These are phyloP conservation scores for Hortiboletus flavorubellus DNA, from an alignment of 768 basidiomycete genomes.

Conservation along the genomic window DNA sequence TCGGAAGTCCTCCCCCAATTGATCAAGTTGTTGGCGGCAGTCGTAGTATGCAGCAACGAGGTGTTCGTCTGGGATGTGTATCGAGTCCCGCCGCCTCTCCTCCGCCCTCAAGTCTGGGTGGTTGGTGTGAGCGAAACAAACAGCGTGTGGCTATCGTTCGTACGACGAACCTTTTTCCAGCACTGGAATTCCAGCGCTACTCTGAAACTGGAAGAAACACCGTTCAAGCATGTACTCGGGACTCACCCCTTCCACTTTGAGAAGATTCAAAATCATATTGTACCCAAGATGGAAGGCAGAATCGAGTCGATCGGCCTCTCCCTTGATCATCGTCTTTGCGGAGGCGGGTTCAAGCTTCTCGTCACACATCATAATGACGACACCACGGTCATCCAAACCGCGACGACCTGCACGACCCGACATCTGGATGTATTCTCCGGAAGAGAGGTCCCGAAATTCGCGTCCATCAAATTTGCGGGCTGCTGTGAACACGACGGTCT, in stretches of 20 bases:
- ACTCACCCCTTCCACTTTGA: slow-evolving; percentile 97
- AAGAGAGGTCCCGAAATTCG: slow-evolving; percentile 90
- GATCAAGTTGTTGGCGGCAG: slow-evolving; percentile 87
- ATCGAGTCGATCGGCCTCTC: slow-evolving; percentile 93
- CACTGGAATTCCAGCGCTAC: slow-evolving; percentile 81
- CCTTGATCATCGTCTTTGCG: slow-evolving; percentile 97
- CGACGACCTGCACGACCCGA: slow-evolving; percentile 96
- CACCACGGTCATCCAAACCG: slow-evolving; percentile 96
- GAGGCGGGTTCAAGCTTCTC: slow-evolving; percentile 92
- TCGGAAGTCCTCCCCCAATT: slow-evolving; percentile 83
- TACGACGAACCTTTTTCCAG: slow-evolving; percentile 70
- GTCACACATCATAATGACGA: slow-evolving; percentile 99
- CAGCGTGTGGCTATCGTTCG: not conserved
- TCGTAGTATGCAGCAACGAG: slow-evolving; percentile 90
- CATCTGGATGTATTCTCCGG: slow-evolving; percentile 99
- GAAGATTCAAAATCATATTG: slow-evolving; percentile 97
- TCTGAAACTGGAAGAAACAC: slow-evolving; percentile 99
- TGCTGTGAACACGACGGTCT: slow-evolving; percentile 96
- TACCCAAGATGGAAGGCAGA: slow-evolving; percentile 99
- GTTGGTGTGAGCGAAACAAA: slow-evolving; percentile 6
- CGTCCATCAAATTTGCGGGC: slow-evolving; percentile 95
- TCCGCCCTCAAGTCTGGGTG: slow-evolving; percentile 66
- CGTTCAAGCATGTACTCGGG: slow-evolving; percentile 98
- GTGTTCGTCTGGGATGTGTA: slow-evolving; percentile 79
- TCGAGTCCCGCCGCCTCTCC: slow-evolving; percentile 60